Conservation (phyloP, 1,284 basidiomycete genomes). For the Veloboletus limbatus region DNA sequence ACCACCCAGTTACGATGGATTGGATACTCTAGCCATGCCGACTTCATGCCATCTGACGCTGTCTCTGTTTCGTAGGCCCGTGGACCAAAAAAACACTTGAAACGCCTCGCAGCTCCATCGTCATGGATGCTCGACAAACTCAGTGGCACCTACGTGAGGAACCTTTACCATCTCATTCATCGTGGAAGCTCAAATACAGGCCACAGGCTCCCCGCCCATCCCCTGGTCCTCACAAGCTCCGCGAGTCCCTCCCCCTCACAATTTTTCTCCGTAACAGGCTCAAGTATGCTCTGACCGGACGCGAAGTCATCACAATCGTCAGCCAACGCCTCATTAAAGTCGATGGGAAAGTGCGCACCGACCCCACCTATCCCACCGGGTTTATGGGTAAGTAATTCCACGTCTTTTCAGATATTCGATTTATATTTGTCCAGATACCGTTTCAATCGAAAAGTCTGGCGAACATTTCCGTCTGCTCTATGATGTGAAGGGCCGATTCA, state of each 20-base stretch:
- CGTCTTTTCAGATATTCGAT: not conserved
- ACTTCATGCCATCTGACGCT: slow-evolving; percentile 14
- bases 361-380: slow-evolving; percentile 94
- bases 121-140: slow-evolving; percentile 99
- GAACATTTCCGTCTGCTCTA: slow-evolving; percentile 99
- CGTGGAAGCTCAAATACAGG: slow-evolving; percentile 9
- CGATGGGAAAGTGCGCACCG: slow-evolving; percentile 98
- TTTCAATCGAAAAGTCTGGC: slow-evolving; percentile 97
- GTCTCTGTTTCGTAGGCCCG: slow-evolving; percentile 61
- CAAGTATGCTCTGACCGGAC: slow-evolving; percentile 97
- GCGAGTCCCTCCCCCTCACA: slow-evolving; percentile 92
- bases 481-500: slow-evolving; percentile 99
- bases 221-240: slow-evolving; percentile 98
- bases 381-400: slow-evolving; percentile 81
- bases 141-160: slow-evolving; percentile 92
- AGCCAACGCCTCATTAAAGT: slow-evolving; percentile 98
- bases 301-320: slow-evolving; percentile 94
- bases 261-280: slow-evolving; percentile 99
- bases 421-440: slow-evolving; percentile 65
- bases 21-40: slow-evolving; percentile 7
- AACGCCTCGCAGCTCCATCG: slow-evolving; percentile 95
- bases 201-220: slow-evolving; percentile 90
- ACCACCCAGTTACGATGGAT: slow-evolving; percentile 20
- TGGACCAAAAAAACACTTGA: slow-evolving; percentile 99
- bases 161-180: not conserved